phyloP scores from a whole-genome alignment of 1,284 basidiomycete genomes.

The Ustilago cynodontis region DNA sequence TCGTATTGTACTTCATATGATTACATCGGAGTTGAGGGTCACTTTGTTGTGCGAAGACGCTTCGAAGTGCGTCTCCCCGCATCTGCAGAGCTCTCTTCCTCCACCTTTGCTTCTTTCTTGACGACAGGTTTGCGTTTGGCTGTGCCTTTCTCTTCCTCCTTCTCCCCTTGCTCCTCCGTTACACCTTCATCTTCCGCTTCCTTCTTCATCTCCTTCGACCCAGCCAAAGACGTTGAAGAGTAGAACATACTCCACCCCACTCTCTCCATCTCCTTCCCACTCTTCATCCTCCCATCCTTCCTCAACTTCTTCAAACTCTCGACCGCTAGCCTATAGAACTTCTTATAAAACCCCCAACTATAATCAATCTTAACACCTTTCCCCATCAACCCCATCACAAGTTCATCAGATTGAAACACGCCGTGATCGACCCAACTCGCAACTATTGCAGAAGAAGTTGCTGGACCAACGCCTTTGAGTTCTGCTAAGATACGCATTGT shows the following conservation, averaged over 20 bases:
- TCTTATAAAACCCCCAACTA: slow-evolving; percentile 18
- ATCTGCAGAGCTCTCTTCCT: not conserved
- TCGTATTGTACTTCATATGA: too few relatives aligned
- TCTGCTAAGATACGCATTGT: slow-evolving; percentile 27
- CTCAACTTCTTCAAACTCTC: not conserved
- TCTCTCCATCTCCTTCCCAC: slow-evolving; percentile 19
- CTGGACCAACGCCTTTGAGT: slow-evolving; percentile 41
- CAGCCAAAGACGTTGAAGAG: not conserved
- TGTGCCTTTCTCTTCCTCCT: not conserved
- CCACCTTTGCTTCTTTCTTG: not conserved
- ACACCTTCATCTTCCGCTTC: not conserved
- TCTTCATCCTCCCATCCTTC: not conserved
- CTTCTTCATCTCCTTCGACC: not conserved
- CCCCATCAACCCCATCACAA: slow-evolving; percentile 1
- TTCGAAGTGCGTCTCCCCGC: slow-evolving; percentile 11
- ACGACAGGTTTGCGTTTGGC: not conserved
- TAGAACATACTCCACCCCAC: slow-evolving; percentile 27
- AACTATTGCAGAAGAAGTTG: slow-evolving; percentile 34
- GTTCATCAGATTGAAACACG: slow-evolving; percentile 33
- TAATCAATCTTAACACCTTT: slow-evolving; percentile 14
- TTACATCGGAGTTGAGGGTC: not conserved
- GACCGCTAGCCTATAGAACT: slow-evolving; percentile 12
- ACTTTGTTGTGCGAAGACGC: slow-evolving; percentile 5
- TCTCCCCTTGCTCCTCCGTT: not conserved
- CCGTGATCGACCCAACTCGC: slow-evolving; percentile 13